A percentile compares a stretch with the other conserved stretches of the same genome.
Evolutionary conservation across 108 stramenopile species (phyloP).

Genomic region (Hondaea fermentalgiana): DNA sequence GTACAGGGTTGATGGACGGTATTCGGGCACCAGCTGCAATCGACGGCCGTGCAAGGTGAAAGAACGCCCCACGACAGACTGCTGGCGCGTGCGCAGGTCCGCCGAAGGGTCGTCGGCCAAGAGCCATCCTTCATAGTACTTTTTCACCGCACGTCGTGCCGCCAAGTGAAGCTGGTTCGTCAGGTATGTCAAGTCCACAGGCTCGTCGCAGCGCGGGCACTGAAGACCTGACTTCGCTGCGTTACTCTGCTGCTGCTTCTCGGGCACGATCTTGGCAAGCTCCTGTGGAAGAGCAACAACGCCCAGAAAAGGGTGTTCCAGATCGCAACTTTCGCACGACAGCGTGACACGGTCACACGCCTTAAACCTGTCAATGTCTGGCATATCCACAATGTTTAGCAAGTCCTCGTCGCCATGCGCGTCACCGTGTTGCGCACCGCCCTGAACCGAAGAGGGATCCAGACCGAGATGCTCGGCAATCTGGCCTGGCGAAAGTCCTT

Average conservation of each 20-base stretch:
- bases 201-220: conserved; percentile 34
- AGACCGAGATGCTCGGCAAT: conserved; percentile 50
- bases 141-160: conserved; percentile 25
- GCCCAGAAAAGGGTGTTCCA: conserved; percentile 30
- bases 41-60: conserved; percentile 38
- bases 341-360: not conserved
- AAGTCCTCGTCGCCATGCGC: not conserved
- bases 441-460: conserved; percentile 38
- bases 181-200: conserved; percentile 38
- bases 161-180: conserved; percentile 39
- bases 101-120: conserved; percentile 39
- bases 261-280: not conserved
- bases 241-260: conserved; percentile 3
- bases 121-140: conserved; percentile 47
- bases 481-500: conserved; percentile 58
- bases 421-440: not conserved
- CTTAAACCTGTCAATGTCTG: not conserved
- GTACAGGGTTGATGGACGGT: conserved; percentile 40
- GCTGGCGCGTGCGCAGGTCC: conserved; percentile 40
- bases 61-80: conserved; percentile 38
- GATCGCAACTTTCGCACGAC: not conserved
- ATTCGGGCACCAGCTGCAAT: conserved; percentile 31
- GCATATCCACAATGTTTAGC: not conserved
- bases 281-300: not conserved
- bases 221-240: not conserved